A percentile compares a stretch with the other conserved stretches of the same genome.
Conservation (phyloP, 1,284 basidiomycete species). For the Ustilago loliicola region DNA sequence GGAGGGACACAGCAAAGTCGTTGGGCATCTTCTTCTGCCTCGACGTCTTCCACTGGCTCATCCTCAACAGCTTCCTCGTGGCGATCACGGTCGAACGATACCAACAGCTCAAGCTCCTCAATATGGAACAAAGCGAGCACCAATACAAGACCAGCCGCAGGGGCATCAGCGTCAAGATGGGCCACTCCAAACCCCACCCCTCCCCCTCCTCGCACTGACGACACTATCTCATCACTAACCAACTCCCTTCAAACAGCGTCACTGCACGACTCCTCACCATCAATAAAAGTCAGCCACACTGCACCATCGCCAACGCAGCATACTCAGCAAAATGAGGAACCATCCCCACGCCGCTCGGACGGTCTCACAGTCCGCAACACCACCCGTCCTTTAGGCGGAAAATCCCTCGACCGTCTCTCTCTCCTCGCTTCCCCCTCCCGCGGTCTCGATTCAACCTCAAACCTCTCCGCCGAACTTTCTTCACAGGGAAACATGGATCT, state of each 20-base stretch:
- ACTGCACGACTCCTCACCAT: background rate
- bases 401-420: constrained; percentile 39
- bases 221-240: background rate
- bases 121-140: background rate
- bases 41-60: background rate
- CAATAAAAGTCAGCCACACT: constrained; percentile 1
- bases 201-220: background rate
- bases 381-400: constrained; percentile 37
- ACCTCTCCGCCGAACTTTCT: constrained; percentile 26
- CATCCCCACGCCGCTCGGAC: no score
- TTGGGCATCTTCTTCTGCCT: constrained; percentile 24
- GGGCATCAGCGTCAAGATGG: constrained; percentile 24
- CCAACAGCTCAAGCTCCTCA: background rate
- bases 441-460: constrained; percentile 34
- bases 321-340: background rate
- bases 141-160: background rate
- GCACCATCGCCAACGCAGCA: background rate
- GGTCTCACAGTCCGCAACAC: constrained; percentile 25
- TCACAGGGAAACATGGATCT: constrained; percentile 41
- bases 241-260: constrained; percentile 1
- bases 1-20: constrained; percentile 33
- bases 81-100: constrained; percentile 3
- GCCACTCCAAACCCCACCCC: background rate
- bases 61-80: constrained; percentile 19
- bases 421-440: constrained; percentile 52